phyloP scores from a whole-genome alignment of 1,284 basidiomycete genomes.

The Golubevia pallescens region DNA sequence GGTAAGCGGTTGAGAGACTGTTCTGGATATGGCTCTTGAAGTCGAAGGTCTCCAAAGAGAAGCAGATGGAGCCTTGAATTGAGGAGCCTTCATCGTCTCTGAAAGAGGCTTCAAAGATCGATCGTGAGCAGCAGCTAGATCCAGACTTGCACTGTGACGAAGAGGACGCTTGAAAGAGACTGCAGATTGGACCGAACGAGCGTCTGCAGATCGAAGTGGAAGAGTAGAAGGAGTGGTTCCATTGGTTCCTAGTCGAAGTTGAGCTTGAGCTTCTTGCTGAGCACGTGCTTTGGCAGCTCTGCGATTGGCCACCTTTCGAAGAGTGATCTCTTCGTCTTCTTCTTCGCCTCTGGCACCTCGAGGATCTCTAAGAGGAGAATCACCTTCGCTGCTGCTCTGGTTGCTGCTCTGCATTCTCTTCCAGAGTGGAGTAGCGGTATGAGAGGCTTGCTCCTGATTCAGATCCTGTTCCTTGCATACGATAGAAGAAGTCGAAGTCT shows the following conservation, averaged over 20 bases:
- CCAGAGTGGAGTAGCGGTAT: neutral
- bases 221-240: neutral
- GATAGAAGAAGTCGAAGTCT: neutral
- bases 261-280: neutral
- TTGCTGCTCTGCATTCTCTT: constrained; percentile 10
- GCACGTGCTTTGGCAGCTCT: neutral
- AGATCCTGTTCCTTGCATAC: neutral
- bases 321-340: neutral
- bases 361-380: neutral
- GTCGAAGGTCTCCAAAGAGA: neutral
- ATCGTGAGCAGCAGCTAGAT: neutral
- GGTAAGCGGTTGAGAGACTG: neutral
- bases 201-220: neutral
- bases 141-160: neutral
- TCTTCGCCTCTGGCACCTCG: neutral
- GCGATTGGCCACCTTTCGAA: neutral
- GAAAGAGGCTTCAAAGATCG: neutral
- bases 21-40: neutral
- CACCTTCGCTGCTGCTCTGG: constrained; percentile 9
- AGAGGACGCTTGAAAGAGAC: neutral
- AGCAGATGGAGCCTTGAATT: neutral
- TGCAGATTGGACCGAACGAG: neutral
- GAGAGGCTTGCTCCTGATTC: neutral
- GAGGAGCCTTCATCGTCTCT: neutral
- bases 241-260: neutral